phyloP scores from a whole-genome alignment of 805 yeast species.

The Ogataea ganodermae region DNA sequence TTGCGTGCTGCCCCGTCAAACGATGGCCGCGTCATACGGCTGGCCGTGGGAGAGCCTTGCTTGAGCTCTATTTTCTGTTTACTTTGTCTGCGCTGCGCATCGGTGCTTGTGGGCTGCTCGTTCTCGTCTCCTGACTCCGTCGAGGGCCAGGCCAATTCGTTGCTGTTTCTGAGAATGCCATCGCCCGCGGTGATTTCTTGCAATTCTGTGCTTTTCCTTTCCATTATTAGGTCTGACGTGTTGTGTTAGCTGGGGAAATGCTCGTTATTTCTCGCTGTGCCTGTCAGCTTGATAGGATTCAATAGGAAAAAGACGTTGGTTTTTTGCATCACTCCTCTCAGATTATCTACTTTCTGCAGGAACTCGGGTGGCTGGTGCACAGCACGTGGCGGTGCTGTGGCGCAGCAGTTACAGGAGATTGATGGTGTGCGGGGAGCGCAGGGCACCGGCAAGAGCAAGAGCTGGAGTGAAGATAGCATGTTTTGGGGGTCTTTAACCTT shows the following conservation, averaged over 20 bases:
- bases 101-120: not conserved
- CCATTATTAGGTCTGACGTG: not conserved
- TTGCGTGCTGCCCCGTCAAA: not conserved
- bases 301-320: not conserved
- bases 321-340: not conserved
- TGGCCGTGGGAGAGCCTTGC: not conserved
- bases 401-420: not conserved
- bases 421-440: too few species aligned
- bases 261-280: too few species aligned
- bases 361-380: not conserved
- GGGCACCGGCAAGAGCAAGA: too few species aligned
- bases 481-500: too few species aligned
- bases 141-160: not conserved
- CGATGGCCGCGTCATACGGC: not conserved
- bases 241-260: too few species aligned
- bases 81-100: not conserved
- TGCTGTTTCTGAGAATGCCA: not conserved
- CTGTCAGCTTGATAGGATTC: too few species aligned
- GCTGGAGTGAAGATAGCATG: too few species aligned
- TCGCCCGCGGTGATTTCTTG: not conserved
- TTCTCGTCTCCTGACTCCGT: conserved; percentile 1
- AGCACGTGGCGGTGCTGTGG: not conserved
- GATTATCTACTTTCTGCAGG: not conserved
- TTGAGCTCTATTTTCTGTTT: not conserved
- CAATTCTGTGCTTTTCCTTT: not conserved